Conservation (phyloP, 768 basidiomycete species). For the Amanita molliuscula region DNA sequence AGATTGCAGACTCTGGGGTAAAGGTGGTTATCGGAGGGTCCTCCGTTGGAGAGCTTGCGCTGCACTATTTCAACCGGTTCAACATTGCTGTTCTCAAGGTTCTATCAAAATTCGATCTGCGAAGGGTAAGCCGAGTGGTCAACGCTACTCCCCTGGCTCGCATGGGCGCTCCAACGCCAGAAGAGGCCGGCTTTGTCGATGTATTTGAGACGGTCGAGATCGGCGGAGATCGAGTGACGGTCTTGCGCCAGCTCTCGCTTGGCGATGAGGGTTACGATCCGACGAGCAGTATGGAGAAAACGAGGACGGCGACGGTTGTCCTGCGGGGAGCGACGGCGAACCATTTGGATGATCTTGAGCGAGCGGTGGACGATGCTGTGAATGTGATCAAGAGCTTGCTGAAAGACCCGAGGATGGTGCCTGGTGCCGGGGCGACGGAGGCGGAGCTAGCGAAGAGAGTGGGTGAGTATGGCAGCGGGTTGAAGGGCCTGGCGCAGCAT, state of each 20-base stretch:
- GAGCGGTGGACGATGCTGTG: slow-evolving; percentile 94
- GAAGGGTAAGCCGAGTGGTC: slow-evolving; percentile 88
- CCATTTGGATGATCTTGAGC: slow-evolving; percentile 89
- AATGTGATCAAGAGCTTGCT: slow-evolving; percentile 90
- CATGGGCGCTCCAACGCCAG: slow-evolving; percentile 89
- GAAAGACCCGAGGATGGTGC: slow-evolving; percentile 82
- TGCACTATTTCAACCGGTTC: slow-evolving; percentile 93
- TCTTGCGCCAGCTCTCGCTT: slow-evolving; percentile 70
- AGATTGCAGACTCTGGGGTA: slow-evolving; percentile 93
- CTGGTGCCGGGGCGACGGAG: slow-evolving; percentile 93
- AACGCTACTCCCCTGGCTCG: slow-evolving; percentile 95
- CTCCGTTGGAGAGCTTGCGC: slow-evolving; percentile 86
- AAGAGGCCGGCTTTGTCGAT: slow-evolving; percentile 92
- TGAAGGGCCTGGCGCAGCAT: slow-evolving; percentile 90
- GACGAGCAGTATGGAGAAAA: slow-evolving; percentile 48
- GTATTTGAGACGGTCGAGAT: slow-evolving; percentile 94
- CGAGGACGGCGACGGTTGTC: slow-evolving; percentile 88
- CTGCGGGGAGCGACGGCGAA: slow-evolving; percentile 93
- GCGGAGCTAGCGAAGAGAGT: slow-evolving; percentile 83
- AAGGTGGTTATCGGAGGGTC: slow-evolving; percentile 92
- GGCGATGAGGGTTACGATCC: slow-evolving; percentile 61
- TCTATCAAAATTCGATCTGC: slow-evolving; percentile 94
- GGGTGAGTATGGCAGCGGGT: slow-evolving; percentile 76
- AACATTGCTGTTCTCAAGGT: slow-evolving; percentile 95
- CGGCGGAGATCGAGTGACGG: slow-evolving; percentile 96